These are phyloP conservation scores for Hypoxylon sp. DNA, from an alignment of 2,329 filamentous ascomycete genomes.

Conservation along the genomic window DNA sequence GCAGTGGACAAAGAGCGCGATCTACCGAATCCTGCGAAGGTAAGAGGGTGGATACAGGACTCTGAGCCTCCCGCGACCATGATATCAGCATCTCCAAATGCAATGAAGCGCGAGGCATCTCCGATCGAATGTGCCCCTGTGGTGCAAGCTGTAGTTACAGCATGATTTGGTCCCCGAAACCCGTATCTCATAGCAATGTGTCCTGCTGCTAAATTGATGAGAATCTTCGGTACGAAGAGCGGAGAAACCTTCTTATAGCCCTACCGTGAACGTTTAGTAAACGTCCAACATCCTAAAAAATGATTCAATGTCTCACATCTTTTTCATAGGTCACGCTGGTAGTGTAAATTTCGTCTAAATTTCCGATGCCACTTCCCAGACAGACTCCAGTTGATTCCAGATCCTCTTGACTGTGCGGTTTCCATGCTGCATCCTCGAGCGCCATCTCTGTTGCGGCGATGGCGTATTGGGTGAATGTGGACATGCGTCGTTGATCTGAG, in stretches of 20 bases:
- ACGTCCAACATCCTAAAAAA: constrained; percentile 8
- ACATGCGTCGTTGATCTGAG: constrained; percentile 81
- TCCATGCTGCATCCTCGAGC: constrained; percentile 85
- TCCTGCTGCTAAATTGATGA: constrained; percentile 95
- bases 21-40: constrained; percentile 90
- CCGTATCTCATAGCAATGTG: constrained; percentile 95
- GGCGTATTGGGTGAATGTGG: constrained; percentile 92
- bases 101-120: constrained; percentile 92
- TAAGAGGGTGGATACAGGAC: constrained; percentile 94
- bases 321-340: constrained; percentile 83
- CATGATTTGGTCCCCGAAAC: constrained; percentile 91
- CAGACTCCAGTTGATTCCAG: constrained; percentile 88
- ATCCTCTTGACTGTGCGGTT: constrained; percentile 71
- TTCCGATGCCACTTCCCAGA: constrained; percentile 95
- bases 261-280: constrained; percentile 59
- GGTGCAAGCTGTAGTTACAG: constrained; percentile 94
- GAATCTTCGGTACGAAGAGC: constrained; percentile 89
- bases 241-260: constrained; percentile 95
- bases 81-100: constrained; percentile 90
- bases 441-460: constrained; percentile 90
- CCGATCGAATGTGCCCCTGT: constrained; percentile 96
- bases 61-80: constrained; percentile 98
- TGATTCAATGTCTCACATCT: constrained; percentile 67
- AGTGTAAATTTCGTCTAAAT: constrained; percentile 89
- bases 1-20: constrained; percentile 87